A percentile compares a stretch with the other conserved stretches of the same genome.
Evolutionary conservation across 2,329 filamentous ascomycete species (phyloP).

Genomic region (Trichoderma brevicompactum): DNA sequence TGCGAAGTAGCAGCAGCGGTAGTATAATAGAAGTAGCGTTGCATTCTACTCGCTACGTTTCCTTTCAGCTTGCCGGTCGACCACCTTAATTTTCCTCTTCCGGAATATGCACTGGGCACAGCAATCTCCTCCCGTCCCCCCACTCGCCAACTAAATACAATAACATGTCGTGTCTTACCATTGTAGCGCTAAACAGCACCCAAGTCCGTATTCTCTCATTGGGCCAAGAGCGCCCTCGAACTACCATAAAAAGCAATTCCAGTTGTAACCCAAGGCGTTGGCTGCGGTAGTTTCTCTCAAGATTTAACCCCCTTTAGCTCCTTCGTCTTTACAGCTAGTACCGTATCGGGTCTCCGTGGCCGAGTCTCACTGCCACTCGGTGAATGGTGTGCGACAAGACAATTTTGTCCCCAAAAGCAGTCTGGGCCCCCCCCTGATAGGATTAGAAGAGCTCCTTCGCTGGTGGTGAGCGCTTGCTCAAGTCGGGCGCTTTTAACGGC

Average conservation of each 20-base stretch:
- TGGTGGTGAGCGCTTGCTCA: neutral
- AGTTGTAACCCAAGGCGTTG: neutral
- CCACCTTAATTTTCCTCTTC: neutral
- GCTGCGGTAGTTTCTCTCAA: neutral
- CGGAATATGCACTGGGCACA: neutral
- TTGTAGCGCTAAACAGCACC: conserved; percentile 3
- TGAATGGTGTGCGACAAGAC: neutral
- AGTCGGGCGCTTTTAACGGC: conserved; percentile 2
- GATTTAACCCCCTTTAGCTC: neutral
- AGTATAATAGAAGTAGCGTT: neutral
- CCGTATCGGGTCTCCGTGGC: neutral
- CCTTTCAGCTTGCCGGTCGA: conserved; percentile 6
- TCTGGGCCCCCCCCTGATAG: neutral
- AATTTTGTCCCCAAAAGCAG: neutral
- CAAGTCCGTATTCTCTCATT: neutral
- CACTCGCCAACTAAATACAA: neutral
- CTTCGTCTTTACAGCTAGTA: neutral
- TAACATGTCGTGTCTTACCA: neutral
- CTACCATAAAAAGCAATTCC: conserved; percentile 3
- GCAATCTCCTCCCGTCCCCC: neutral
- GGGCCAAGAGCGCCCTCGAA: neutral
- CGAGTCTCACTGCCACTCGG: neutral
- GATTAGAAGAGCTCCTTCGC: neutral
- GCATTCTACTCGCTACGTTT: neutral
- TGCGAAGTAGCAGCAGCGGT: neutral